Conservation (phyloP, 768 basidiomycete genomes). For the Naganishia onofrii region DNA sequence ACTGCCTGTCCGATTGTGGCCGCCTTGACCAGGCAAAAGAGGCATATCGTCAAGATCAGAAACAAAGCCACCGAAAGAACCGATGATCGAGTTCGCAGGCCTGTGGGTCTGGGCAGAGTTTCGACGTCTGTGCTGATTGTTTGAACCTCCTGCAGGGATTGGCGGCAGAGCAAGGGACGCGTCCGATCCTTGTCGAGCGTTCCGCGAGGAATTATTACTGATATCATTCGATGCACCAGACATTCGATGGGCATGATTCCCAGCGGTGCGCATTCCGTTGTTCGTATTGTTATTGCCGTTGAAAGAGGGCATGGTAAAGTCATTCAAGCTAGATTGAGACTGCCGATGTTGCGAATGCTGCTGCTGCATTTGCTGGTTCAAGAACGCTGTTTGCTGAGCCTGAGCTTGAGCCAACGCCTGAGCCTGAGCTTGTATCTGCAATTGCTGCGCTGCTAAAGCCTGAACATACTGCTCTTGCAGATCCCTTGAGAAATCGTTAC, state of each 20-base stretch:
- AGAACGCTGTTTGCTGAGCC: slow-evolving; percentile 10
- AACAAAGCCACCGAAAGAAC: slow-evolving; percentile 39
- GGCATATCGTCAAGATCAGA: slow-evolving; percentile 43
- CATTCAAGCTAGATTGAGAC: slow-evolving; percentile 23
- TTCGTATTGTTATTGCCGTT: slow-evolving; percentile 2
- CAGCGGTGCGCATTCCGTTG: not conserved
- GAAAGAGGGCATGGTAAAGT: slow-evolving; percentile 23
- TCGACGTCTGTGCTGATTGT: slow-evolving; percentile 40
- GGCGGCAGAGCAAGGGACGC: slow-evolving; percentile 12
- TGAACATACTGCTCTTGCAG: slow-evolving; percentile 30
- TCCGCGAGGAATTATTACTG: not conserved
- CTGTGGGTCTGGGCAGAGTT: slow-evolving; percentile 37
- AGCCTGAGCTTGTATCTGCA: slow-evolving; percentile 27
- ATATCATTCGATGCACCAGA: slow-evolving; percentile 21
- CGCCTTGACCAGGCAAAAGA: slow-evolving; percentile 30
- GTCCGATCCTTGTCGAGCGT: slow-evolving; percentile 10
- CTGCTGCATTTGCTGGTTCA: slow-evolving; percentile 19
- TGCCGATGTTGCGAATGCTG: slow-evolving; percentile 5
- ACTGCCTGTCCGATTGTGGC: slow-evolving; percentile 47
- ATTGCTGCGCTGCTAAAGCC: slow-evolving; percentile 27
- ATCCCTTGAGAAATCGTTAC: slow-evolving; percentile 15
- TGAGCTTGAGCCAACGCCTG: slow-evolving; percentile 22
- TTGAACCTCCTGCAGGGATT: slow-evolving; percentile 13
- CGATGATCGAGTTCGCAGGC: slow-evolving; percentile 33
- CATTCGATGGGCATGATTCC: not conserved